These are phyloP conservation scores for Acanthamoeba sp. DNA, from an alignment of 208 protist genomes.

Conservation along the genomic window DNA sequence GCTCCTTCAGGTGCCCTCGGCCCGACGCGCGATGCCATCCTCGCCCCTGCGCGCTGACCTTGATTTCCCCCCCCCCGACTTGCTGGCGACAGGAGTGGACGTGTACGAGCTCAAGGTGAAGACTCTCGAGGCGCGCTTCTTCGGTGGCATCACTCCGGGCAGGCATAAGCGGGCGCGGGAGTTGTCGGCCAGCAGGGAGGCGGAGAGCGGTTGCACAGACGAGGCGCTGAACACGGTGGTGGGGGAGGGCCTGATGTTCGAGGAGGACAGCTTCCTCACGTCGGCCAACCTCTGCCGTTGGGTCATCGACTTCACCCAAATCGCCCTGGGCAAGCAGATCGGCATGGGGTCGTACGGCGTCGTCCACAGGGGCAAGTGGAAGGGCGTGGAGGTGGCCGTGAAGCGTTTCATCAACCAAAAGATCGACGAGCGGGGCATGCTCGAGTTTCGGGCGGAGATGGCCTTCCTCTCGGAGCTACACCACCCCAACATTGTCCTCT, in stretches of 20 bases:
- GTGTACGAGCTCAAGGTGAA: not conserved
- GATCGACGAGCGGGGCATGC: not conserved
- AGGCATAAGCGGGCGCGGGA: not conserved
- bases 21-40: no score
- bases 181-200: not conserved
- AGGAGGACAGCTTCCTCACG: not conserved
- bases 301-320: constrained; percentile 20
- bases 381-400: constrained; percentile 51
- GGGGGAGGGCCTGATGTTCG: not conserved
- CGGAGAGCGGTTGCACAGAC: not conserved
- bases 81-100: not conserved
- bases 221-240: not conserved
- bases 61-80: no score
- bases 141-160: not conserved
- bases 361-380: constrained; percentile 11
- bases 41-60: no score
- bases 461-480: constrained; percentile 7
- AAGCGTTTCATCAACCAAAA: constrained; percentile 40
- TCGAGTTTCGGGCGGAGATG: constrained; percentile 34
- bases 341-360: constrained; percentile 28
- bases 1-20: not conserved
- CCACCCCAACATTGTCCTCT: constrained; percentile 59
- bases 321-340: not conserved
- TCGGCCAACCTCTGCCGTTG: constrained; percentile 4
- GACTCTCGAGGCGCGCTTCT: constrained; percentile 18